These are phyloP conservation scores for Helminthosporium solani DNA, from an alignment of 2,329 filamentous ascomycete species.

Conservation along the genomic window DNA sequence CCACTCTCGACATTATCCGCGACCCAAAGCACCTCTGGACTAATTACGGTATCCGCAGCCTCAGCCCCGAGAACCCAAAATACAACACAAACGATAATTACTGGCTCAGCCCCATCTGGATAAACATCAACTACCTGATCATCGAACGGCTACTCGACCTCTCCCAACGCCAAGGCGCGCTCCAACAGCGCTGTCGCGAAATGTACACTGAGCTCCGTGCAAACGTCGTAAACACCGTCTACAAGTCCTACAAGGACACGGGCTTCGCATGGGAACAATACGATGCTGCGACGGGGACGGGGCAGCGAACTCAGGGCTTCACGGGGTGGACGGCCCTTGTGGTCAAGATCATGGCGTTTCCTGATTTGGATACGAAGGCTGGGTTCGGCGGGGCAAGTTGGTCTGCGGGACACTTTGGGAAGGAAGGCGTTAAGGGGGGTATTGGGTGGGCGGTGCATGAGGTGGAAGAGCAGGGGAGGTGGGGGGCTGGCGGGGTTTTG, in stretches of 20 bases:
- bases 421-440: slow-evolving; percentile 15
- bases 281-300: slow-evolving; percentile 81
- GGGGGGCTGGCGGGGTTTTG: slow-evolving; percentile 17
- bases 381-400: not conserved
- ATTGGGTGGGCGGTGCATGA: slow-evolving; percentile 25
- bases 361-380: slow-evolving; percentile 54
- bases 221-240: slow-evolving; percentile 86
- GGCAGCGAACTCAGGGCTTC: slow-evolving; percentile 92
- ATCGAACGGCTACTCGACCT: slow-evolving; percentile 65
- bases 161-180: slow-evolving; percentile 56
- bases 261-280: slow-evolving; percentile 99
- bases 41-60: slow-evolving; percentile 76
- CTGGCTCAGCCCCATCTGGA: slow-evolving; percentile 92
- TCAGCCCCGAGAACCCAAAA: slow-evolving; percentile 74
- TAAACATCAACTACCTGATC: slow-evolving; percentile 92
- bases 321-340: slow-evolving; percentile 94
- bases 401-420: slow-evolving; percentile 1
- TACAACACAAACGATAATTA: slow-evolving; percentile 93
- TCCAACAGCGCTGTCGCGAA: slow-evolving; percentile 63
- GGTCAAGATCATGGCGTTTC: slow-evolving; percentile 94
- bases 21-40: slow-evolving; percentile 85
- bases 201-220: slow-evolving; percentile 74
- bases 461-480: slow-evolving; percentile 16
- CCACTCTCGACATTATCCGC: slow-evolving; percentile 71
- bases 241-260: slow-evolving; percentile 78